Base-by-base conservation (phyloP, 345 rosid species). In the Dipteronia sinensis region DNA sequence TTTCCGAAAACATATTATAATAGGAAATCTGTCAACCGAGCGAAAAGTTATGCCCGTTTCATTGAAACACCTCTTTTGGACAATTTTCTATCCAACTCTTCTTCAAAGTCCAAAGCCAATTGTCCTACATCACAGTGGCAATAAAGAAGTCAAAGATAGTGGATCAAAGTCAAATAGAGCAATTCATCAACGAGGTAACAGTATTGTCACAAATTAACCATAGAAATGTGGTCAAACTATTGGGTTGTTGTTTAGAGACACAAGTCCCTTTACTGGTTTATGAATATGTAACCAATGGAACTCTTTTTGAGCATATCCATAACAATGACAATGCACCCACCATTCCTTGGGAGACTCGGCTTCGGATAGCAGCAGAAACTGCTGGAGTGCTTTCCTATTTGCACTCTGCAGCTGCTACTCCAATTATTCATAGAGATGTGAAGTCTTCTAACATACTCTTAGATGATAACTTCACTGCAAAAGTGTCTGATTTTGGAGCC, bases 401-500 rank as follows among this genome's bases (percentile, higher is more conserved):
- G 66, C 92, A 88, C 58, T 87, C 86, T 2, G 79, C 73, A 17
- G 88, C 87, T 69, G 73, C 84, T 6, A 65, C 82, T 22, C 88
- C 79, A 16, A 82, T 85, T 44, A 82, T 56, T 20, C 61, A 56
- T 56, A 19, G 61, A 56, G 61, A 56, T 56, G 22, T 56, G 17
- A 56, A 56, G 61, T 56, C 61, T 16, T 17, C 61, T 6, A 56
- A 56, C 16, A 56, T 56, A 19, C 23, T 56, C 22, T 82, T 84
- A 8, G 87, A 86, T 72, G 82, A 71, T 15, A 68, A 71, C 6
- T 83, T 72, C 75, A 79, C 79, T 0, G 86, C 85, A 2, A 86
- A 86, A 71, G 89, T 88, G 34, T 86, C 88, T 0, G 88, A 86
- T 38, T 86, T 86, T 44, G 88, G 91, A 20, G 84, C 81, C 38